Percentiles rank a stretch among this genome's conserved stretches.
Conservation (phyloP, 306 rosid genomes). For the Betula pendula region DNA sequence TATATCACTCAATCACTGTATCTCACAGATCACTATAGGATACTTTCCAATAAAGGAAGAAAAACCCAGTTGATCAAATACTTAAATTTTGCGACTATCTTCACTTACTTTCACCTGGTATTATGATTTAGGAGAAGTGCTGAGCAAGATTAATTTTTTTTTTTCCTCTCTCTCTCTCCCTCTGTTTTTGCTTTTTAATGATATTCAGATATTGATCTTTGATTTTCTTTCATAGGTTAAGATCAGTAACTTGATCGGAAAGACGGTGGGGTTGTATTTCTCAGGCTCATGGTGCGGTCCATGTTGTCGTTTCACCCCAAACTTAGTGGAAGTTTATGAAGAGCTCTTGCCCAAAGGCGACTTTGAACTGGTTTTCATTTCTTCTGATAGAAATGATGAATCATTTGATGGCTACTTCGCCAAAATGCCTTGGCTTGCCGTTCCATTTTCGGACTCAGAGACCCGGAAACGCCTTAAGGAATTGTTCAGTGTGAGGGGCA, state of each 20-base stretch:
- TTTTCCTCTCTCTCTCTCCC: too few relatives aligned
- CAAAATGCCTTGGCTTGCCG: conserved; percentile 61
- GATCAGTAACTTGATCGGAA: conserved; percentile 34
- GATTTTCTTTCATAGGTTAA: conserved; percentile 34
- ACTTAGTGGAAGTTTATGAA: conserved; percentile 33
- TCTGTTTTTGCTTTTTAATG: too few relatives aligned
- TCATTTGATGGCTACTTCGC: conserved; percentile 47
- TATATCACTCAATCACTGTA: too few relatives aligned
- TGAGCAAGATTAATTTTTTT: too few relatives aligned
- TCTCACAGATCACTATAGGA: too few relatives aligned
- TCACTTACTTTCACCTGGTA: too few relatives aligned
- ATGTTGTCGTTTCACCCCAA: conserved; percentile 52
- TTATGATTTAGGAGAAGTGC: too few relatives aligned
- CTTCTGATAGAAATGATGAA: conserved; percentile 46
- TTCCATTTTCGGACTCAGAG: conserved; percentile 37
- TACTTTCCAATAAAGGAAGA: background rate
- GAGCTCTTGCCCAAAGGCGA: conserved; percentile 37
- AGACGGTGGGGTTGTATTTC: conserved; percentile 47
- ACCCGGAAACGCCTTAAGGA: conserved; percentile 36
- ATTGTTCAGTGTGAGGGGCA: conserved; percentile 47
- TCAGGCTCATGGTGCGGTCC: conserved; percentile 61
- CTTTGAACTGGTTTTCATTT: conserved; percentile 49
- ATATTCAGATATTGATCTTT: background rate
- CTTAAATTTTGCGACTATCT: too few relatives aligned
- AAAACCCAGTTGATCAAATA: too few relatives aligned